A percentile compares a stretch with the other conserved stretches of the same genome.
Evolutionary conservation across 2,329 filamentous ascomycete species (phyloP).

Genomic region (Acarospora socialis): DNA sequence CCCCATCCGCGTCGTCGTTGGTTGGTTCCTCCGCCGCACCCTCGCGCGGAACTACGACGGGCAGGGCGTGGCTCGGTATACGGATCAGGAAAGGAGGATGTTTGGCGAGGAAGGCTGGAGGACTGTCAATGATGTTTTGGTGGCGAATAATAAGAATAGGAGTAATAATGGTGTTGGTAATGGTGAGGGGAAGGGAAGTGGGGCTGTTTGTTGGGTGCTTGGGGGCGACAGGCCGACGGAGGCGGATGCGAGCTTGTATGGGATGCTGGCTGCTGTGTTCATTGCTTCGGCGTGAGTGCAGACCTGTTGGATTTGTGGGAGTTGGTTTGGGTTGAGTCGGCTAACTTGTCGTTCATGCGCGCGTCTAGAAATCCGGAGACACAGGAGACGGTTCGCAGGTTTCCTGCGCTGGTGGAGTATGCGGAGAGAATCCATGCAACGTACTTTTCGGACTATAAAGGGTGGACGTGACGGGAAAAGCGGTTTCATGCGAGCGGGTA

Average conservation of each 20-base stretch:
- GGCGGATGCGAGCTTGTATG: conserved; percentile 43
- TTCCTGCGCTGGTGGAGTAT: conserved; percentile 41
- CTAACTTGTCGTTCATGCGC: no score
- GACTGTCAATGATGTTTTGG: conserved; percentile 32
- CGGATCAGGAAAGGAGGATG: conserved; percentile 32
- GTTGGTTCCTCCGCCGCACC: conserved; percentile 34
- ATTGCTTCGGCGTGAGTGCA: conserved; percentile 41
- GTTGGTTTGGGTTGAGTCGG: no score
- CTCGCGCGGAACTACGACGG: conserved; percentile 33
- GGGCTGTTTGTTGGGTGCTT: conserved; percentile 44
- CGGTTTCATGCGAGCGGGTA: no score
- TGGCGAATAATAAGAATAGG: conserved; percentile 23
- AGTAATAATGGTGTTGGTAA: no score
- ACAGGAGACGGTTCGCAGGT: conserved; percentile 29
- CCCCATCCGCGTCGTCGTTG: conserved; percentile 37
- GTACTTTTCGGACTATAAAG: conserved; percentile 45
- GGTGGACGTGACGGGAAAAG: no score
- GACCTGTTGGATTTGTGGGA: no score
- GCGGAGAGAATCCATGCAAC: conserved; percentile 39
- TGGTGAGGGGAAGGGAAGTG: conserved; percentile 9
- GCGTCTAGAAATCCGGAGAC: conserved; percentile 35
- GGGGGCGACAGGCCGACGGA: conserved; percentile 41
- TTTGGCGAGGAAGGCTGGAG: conserved; percentile 41
- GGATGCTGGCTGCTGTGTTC: conserved; percentile 40
- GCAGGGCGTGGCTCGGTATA: conserved; percentile 42